Percentiles rank a stretch among this genome's conserved stretches.
These are phyloP conservation scores for Sergeia podlipaevii DNA, from an alignment of 208 protist genomes.

Conservation along the genomic window DNA sequence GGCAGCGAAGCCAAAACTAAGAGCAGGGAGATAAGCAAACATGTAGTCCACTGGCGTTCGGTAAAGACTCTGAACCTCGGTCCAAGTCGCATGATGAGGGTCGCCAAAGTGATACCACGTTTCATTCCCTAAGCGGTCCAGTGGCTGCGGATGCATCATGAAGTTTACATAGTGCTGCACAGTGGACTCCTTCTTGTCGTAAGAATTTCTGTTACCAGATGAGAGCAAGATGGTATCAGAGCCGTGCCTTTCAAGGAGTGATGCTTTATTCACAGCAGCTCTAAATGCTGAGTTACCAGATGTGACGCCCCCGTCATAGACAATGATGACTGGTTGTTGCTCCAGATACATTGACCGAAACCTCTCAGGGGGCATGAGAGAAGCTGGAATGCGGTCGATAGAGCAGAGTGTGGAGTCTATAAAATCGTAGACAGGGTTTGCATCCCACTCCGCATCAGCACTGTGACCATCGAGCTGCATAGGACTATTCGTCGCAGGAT, in stretches of 20 bases:
- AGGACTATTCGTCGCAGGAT: too few species aligned
- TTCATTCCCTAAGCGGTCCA: slow-evolving; percentile 9
- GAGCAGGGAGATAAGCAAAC: slow-evolving; percentile 1
- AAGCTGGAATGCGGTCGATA: slow-evolving; percentile 16
- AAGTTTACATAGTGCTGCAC: slow-evolving; percentile 14
- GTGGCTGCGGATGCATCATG: slow-evolving; percentile 13
- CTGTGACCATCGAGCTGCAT: not conserved
- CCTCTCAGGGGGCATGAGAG: slow-evolving; percentile 6
- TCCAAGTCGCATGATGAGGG: slow-evolving; percentile 20
- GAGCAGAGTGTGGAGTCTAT: slow-evolving; percentile 20
- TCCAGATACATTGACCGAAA: slow-evolving; percentile 21
- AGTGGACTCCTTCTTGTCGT: slow-evolving; percentile 16
- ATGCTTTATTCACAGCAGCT: slow-evolving; percentile 4
- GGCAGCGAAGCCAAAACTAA: slow-evolving; percentile 42
- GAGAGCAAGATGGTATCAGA: slow-evolving; percentile 21
- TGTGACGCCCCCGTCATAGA: not conserved
- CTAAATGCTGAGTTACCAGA: not conserved
- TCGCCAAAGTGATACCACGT: slow-evolving; percentile 48
- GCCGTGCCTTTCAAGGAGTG: slow-evolving; percentile 28
- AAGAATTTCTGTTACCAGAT: slow-evolving; percentile 37
- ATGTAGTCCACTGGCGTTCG: slow-evolving; percentile 15
- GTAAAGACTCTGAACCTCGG: slow-evolving; percentile 18
- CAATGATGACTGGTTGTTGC: slow-evolving; percentile 22
- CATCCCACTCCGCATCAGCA: slow-evolving; percentile 2
- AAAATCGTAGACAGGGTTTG: slow-evolving; percentile 6